Conservation (phyloP, 2,329 filamentous ascomycete species). For the Neofusicoccum ribis region DNA sequence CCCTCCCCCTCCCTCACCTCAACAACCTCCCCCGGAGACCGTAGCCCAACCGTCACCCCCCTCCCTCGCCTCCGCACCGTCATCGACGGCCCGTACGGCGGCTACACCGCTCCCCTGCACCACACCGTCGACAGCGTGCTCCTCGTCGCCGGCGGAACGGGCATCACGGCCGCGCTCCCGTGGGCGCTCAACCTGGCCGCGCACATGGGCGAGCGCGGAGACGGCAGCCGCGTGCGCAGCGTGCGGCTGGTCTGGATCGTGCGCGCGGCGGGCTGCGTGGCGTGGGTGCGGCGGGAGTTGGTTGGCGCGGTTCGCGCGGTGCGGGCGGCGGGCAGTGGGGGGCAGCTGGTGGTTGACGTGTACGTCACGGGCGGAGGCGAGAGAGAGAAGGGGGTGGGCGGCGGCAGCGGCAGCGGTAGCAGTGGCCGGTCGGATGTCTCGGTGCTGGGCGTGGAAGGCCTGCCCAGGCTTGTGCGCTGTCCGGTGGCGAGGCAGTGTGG, state of each 20-base stretch:
- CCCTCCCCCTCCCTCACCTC: background rate
- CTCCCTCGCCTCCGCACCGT: slow-evolving; percentile 20
- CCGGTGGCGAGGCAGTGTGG: too few species aligned
- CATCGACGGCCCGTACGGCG: slow-evolving; percentile 34
- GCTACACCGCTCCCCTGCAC: slow-evolving; percentile 22
- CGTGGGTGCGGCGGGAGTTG: slow-evolving; percentile 22
- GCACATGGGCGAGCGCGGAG: slow-evolving; percentile 1
- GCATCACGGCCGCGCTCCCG: slow-evolving; percentile 23
- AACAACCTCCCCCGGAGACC: background rate
- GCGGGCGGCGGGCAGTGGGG: background rate
- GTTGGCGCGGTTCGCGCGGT: background rate
- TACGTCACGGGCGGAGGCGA: slow-evolving; percentile 19
- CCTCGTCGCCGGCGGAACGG: slow-evolving; percentile 23
- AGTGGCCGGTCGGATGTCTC: background rate
- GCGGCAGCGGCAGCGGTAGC: background rate
- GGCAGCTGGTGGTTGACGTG: slow-evolving; percentile 22
- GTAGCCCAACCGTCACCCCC: background rate
- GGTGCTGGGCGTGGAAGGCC: background rate
- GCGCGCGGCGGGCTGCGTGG: slow-evolving; percentile 18
- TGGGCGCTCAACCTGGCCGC: slow-evolving; percentile 22
- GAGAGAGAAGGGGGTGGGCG: background rate
- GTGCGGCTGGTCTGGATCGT: slow-evolving; percentile 24
- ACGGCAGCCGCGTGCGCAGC: background rate
- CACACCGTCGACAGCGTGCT: slow-evolving; percentile 23
- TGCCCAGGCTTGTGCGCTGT: too few species aligned